Conservation (phyloP, 768 basidiomycete genomes). For the Suillus plorans region DNA sequence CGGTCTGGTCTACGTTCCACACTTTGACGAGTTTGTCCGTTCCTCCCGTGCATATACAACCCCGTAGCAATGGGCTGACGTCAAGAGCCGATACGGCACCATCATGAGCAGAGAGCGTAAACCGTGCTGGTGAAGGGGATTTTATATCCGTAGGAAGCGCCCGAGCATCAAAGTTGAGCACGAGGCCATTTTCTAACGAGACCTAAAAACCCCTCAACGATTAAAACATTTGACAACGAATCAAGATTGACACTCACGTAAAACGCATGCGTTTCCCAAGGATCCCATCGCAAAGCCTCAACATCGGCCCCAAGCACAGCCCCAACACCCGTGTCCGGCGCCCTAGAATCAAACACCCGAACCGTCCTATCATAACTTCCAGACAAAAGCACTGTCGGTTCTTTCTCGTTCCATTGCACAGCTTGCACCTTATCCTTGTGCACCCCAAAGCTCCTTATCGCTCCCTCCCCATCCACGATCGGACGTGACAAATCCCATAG, state of each 20-base stretch:
- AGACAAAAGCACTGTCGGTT: conserved; percentile 87
- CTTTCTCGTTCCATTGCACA: conserved; percentile 90
- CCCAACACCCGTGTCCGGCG: conserved; percentile 81
- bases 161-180: conserved; percentile 90
- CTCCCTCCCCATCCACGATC: conserved; percentile 47
- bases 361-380: conserved; percentile 96
- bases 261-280: conserved; percentile 85
- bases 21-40: conserved; percentile 94
- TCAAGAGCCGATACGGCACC: conserved; percentile 88
- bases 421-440: conserved; percentile 96
- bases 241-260: conserved; percentile 55
- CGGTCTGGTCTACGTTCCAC: conserved; percentile 84
- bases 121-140: conserved; percentile 66
- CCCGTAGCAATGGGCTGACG: conserved; percentile 85
- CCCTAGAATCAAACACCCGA: conserved; percentile 88
- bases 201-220: conserved; percentile 51
- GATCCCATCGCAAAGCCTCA: conserved; percentile 94
- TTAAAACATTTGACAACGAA: background rate
- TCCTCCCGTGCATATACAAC: conserved; percentile 92
- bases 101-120: conserved; percentile 92
- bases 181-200: conserved; percentile 90
- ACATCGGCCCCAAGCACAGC: conserved; percentile 88
- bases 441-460: conserved; percentile 76
- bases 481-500: conserved; percentile 90
- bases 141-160: conserved; percentile 72